These are phyloP conservation scores for Elongisporangium prolatum DNA, from an alignment of 352 stramenopile genomes.

Conservation along the genomic window DNA sequence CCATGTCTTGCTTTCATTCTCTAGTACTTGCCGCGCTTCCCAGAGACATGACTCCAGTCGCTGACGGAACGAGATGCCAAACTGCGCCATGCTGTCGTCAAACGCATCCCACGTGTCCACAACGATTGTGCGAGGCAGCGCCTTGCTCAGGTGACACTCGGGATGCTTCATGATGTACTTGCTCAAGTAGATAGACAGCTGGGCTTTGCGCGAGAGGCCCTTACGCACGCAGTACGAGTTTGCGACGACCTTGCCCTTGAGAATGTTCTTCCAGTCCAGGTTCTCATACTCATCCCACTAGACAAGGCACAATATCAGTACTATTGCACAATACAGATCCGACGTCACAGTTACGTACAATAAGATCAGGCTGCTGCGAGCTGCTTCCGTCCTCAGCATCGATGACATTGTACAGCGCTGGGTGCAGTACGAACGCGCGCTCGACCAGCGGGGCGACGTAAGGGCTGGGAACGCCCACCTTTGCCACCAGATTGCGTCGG, in stretches of 20 bases:
- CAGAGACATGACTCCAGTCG: conserved; percentile 53
- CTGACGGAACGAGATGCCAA: conserved; percentile 53
- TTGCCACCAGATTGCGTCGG: conserved; percentile 24
- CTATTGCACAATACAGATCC: conserved; percentile 9
- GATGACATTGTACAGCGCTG: conserved; percentile 33
- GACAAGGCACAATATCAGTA: conserved; percentile 5
- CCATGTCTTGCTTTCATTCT: conserved; percentile 38
- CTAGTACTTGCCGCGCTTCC: conserved; percentile 44
- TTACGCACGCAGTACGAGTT: conserved; percentile 74
- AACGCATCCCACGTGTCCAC: conserved; percentile 72
- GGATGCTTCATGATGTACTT: conserved; percentile 68
- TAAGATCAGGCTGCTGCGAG: conserved; percentile 19
- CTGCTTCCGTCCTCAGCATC: conserved; percentile 9
- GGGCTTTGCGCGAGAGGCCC: conserved; percentile 62
- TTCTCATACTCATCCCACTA: conserved; percentile 70
- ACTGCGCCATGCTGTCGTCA: conserved; percentile 49
- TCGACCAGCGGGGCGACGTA: conserved; percentile 42
- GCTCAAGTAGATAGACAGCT: conserved; percentile 62
- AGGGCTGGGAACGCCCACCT: conserved; percentile 29
- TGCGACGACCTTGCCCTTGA: conserved; percentile 43
- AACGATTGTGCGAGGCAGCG: conserved; percentile 49
- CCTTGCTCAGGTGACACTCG: conserved; percentile 36
- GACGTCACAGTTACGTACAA: conserved; percentile 19
- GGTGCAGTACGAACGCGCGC: conserved; percentile 38
- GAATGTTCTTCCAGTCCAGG: conserved; percentile 52